Base-by-base conservation (phyloP, 768 basidiomycete species). In the Leccinum longicurvipes region DNA sequence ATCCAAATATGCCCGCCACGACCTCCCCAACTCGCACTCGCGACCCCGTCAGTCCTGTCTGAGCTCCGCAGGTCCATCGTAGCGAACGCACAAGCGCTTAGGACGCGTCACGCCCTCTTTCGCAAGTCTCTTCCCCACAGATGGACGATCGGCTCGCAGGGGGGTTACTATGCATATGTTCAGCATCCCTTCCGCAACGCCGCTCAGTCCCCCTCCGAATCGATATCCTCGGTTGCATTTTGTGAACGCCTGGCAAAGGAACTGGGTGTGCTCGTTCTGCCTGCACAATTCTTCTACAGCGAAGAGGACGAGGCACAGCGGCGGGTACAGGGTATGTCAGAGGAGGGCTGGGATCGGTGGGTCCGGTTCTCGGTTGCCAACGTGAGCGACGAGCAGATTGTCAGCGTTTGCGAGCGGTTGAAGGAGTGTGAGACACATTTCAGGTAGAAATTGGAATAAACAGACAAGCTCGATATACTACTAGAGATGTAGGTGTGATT, bases 291-390 rank as follows among this genome's bases (percentile, higher is more conserved):
- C 68, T 90, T 91, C 67, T 72, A 62, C 21, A 60, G 66, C 25
- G 55, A 52, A 31, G 50, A 32, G 3, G 56, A 47, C 2, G 60
- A 51, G 19, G 14, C 4, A 62, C 69, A 63, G 15, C 59, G 56
- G 25, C 44, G 54, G 45, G 64, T 47, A 41, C 55, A 64, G 50
- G 64, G 68, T 34, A 56, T 67, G 31, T 62, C 61, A 41, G 69
- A 54, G 44, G 65, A 66, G 36, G 81, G 79, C 7, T 76, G 77
- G 62, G 79, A 82, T 36, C 71, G 79, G 53, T 92, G 87, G 87
- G 73, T 92, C 28, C 78, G 90, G 52, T 88, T 93, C 68, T 89
- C 87, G 10, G 86, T 92, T 3, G 88, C 89, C 12, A 93, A 91
- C 68, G 82, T 91, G n/a, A 77, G 79, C 42, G 87, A 90, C 50